phyloP scores from a whole-genome alignment of 192 early-diverging fungal species.

The Powellomyces hirtus region DNA sequence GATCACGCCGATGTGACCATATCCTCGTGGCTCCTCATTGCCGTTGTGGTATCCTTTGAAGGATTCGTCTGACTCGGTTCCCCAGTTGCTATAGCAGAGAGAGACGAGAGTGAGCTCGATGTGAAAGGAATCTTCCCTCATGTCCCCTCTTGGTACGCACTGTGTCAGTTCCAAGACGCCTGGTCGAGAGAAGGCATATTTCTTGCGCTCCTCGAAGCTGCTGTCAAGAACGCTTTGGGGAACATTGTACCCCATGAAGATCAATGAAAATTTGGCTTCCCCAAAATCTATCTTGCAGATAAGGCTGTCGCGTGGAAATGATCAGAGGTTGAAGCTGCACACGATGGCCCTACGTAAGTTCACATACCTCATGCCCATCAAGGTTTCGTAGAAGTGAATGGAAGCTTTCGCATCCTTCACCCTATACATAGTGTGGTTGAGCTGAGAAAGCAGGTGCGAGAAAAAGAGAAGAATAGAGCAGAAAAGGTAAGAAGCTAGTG shows the following conservation, averaged over 20 bases:
- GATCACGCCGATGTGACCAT: slow-evolving; percentile 73
- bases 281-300: slow-evolving; percentile 48
- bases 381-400: slow-evolving; percentile 69
- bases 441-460: slow-evolving; percentile 6
- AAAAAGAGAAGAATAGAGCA: too few relatives aligned
- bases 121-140: too few relatives aligned
- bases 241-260: slow-evolving; percentile 70
- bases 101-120: neutral
- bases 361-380: slow-evolving; percentile 77
- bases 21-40: slow-evolving; percentile 72
- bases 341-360: neutral
- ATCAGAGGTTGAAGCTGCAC: neutral
- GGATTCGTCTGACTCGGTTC: slow-evolving; percentile 64
- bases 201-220: slow-evolving; percentile 43
- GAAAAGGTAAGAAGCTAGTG: neutral
- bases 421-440: slow-evolving; percentile 86
- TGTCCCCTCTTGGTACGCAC: slow-evolving; percentile 34
- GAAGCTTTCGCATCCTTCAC: slow-evolving; percentile 71
- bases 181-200: slow-evolving; percentile 59
- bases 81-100: slow-evolving; percentile 62
- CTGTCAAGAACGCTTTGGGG: slow-evolving; percentile 46
- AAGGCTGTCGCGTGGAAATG: slow-evolving; percentile 29
- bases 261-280: slow-evolving; percentile 61
- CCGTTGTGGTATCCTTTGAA: slow-evolving; percentile 67
- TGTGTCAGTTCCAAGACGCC: slow-evolving; percentile 83